Percentiles rank a stretch among this genome's conserved stretches.
Conservation (phyloP, 2,329 filamentous ascomycete genomes). For the Stemphylium beticola region DNA sequence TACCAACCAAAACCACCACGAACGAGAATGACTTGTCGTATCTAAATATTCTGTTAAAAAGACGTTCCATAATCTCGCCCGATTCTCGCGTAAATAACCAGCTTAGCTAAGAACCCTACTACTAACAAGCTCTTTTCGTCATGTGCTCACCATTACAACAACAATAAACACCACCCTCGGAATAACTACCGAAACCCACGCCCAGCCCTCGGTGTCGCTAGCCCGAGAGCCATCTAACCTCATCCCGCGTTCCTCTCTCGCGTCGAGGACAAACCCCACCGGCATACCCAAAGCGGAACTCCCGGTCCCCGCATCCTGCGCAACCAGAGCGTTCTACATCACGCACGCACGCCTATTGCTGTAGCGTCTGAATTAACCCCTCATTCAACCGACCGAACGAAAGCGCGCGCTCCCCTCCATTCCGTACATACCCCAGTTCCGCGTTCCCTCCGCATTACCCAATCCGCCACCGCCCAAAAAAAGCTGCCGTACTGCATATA, state of each 20-base stretch:
- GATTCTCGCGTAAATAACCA: too few relatives aligned
- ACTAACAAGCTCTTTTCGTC: too few relatives aligned
- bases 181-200: constrained; percentile 19
- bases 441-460: not conserved
- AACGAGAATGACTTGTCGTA: too few relatives aligned
- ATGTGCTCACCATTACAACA: not conserved
- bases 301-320: constrained; percentile 24
- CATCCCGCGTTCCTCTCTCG: not conserved
- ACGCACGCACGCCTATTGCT: constrained; percentile 6
- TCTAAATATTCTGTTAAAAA: too few relatives aligned
- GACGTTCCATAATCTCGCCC: too few relatives aligned
- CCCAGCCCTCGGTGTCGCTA: constrained; percentile 9
- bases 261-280: constrained; percentile 22
- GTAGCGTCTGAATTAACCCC: constrained; percentile 17
- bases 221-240: constrained; percentile 3
- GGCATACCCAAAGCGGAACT: constrained; percentile 35
- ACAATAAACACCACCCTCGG: constrained; percentile 6
- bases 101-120: too few relatives aligned
- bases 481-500: not conserved
- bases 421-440: not conserved
- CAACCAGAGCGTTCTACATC: constrained; percentile 2
- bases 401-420: constrained; percentile 15
- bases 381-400: constrained; percentile 21
- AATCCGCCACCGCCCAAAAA: not conserved
- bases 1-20: too few relatives aligned